Evolutionary conservation across 2,329 filamentous ascomycete genomes (phyloP).

Genomic region (Penicillium digitatum): DNA sequence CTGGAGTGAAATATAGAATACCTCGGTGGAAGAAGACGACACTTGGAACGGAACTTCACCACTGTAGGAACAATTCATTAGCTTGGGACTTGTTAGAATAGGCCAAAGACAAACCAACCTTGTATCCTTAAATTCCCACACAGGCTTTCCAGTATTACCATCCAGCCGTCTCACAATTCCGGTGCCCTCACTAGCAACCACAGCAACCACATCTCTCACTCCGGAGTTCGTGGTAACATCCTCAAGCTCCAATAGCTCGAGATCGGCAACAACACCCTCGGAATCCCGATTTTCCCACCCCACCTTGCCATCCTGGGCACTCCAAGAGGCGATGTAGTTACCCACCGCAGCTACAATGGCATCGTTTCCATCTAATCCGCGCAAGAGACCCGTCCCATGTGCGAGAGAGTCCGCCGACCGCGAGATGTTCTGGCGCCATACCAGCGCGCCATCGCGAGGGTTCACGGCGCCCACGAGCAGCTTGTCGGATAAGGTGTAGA

Average conservation of each 20-base stretch:
- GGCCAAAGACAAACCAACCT: slow-evolving; percentile 39
- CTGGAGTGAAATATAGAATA: slow-evolving; percentile 75
- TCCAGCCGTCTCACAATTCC: slow-evolving; percentile 67
- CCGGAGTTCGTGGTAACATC: slow-evolving; percentile 49
- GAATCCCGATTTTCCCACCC: slow-evolving; percentile 66
- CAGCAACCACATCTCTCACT: slow-evolving; percentile 61
- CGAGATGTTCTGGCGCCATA: slow-evolving; percentile 80
- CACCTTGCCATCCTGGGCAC: slow-evolving; percentile 73
- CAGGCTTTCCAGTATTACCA: slow-evolving; percentile 65
- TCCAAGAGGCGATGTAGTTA: slow-evolving; percentile 71
- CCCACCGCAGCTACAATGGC: slow-evolving; percentile 72
- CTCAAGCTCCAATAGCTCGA: slow-evolving; percentile 73
- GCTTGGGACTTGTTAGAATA: background rate
- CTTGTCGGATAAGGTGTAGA: slow-evolving; percentile 86
- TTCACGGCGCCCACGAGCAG: slow-evolving; percentile 83
- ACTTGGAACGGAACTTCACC: slow-evolving; percentile 71
- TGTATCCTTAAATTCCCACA: slow-evolving; percentile 72
- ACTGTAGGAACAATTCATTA: slow-evolving; percentile 38
- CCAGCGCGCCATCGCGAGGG: slow-evolving; percentile 73
- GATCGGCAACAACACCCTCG: slow-evolving; percentile 42
- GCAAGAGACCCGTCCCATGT: slow-evolving; percentile 47
- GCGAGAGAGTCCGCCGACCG: slow-evolving; percentile 34
- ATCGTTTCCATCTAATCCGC: slow-evolving; percentile 73
- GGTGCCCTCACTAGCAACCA: slow-evolving; percentile 54
- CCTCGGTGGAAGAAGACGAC: slow-evolving; percentile 62